These are phyloP conservation scores for Macrocybe sp. DNA, from an alignment of 1,284 basidiomycete genomes.

Conservation along the genomic window DNA sequence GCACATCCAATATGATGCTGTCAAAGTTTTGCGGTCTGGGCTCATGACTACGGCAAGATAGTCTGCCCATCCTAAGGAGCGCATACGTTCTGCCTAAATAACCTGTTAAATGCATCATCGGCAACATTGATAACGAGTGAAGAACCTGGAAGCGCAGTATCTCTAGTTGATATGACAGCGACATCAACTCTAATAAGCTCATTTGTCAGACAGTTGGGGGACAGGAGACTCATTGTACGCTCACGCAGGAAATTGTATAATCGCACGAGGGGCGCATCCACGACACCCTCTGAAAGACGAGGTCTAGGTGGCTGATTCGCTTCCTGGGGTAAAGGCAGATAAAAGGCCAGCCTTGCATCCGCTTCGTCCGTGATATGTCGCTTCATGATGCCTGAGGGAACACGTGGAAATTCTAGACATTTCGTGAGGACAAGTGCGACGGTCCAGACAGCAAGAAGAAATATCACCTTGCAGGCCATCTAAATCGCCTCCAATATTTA, in stretches of 20 bases:
- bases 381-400: conserved; percentile 59
- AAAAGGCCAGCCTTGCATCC: conserved; percentile 57
- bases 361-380: conserved; percentile 70
- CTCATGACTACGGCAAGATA: conserved; percentile 62
- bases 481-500: conserved; percentile 68
- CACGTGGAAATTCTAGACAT: conserved; percentile 60
- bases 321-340: conserved; percentile 45
- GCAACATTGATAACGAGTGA: neutral
- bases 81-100: conserved; percentile 60
- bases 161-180: conserved; percentile 79
- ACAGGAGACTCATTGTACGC: conserved; percentile 21
- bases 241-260: conserved; percentile 78
- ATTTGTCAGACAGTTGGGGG: neutral
- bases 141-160: conserved; percentile 74
- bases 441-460: neutral
- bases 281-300: conserved; percentile 51
- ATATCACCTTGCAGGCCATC: conserved; percentile 62
- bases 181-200: conserved; percentile 66
- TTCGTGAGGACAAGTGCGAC: conserved; percentile 1
- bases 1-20: conserved; percentile 74
- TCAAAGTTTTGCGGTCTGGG: conserved; percentile 58
- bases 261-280: conserved; percentile 75
- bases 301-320: conserved; percentile 42
- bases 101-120: neutral
- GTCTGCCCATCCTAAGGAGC: conserved; percentile 74